Evolutionary conservation across 1,284 basidiomycete species (phyloP).

Genomic region (Ustilago curta): DNA sequence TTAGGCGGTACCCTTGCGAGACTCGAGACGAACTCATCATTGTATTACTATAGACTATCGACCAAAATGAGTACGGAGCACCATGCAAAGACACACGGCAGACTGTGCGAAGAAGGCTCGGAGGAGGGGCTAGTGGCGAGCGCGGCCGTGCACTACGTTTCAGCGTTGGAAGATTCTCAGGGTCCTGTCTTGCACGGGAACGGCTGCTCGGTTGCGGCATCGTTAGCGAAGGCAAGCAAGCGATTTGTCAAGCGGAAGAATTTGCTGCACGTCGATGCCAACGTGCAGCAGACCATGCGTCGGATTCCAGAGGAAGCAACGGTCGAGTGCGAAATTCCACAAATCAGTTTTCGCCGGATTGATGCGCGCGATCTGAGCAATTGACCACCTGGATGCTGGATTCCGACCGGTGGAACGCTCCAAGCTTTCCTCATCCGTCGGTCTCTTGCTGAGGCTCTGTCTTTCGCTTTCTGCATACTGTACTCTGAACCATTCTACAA

Average conservation of each 20-base stretch:
- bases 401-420: too few relatives aligned
- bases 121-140: neutral
- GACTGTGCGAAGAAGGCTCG: too few relatives aligned
- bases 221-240: neutral
- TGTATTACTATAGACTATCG: too few relatives aligned
- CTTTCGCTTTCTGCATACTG: too few relatives aligned
- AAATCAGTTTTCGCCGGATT: slow-evolving; percentile 2
- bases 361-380: slow-evolving; percentile 4
- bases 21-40: too few relatives aligned
- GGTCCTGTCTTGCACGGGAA: slow-evolving; percentile 4
- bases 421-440: too few relatives aligned
- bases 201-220: slow-evolving; percentile 10
- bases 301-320: neutral
- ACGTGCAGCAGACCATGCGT: slow-evolving; percentile 1
- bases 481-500: too few relatives aligned
- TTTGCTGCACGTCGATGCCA: slow-evolving; percentile 17
- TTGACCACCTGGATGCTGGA: neutral
- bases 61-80: too few relatives aligned
- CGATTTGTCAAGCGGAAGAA: neutral
- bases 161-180: neutral
- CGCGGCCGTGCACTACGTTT: neutral
- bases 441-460: too few relatives aligned
- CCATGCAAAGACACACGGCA: too few relatives aligned
- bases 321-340: neutral
- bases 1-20: too few relatives aligned